These are phyloP conservation scores for Alternaria brassicae DNA, from an alignment of 2,329 filamentous ascomycete genomes.

Conservation along the genomic window DNA sequence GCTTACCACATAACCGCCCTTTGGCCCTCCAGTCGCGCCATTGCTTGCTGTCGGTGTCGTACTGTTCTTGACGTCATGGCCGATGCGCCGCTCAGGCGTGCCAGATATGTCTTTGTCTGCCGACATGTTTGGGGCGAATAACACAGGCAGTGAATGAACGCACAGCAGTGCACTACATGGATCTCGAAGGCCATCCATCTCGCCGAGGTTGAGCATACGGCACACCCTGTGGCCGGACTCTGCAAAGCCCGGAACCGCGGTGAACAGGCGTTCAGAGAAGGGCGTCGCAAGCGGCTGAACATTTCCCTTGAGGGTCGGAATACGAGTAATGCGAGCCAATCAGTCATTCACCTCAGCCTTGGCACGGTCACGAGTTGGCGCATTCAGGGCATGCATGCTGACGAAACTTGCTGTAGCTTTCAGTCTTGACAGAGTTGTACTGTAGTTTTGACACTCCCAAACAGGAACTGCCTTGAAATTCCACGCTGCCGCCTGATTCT, in stretches of 20 bases:
- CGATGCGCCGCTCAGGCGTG: conserved; percentile 7
- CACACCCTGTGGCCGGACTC: neutral
- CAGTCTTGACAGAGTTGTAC: neutral
- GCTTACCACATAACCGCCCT: conserved; percentile 37
- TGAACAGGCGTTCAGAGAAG: neutral
- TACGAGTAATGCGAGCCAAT: conserved; percentile 13
- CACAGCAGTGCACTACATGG: neutral
- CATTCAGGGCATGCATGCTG: neutral
- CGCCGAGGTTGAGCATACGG: neutral
- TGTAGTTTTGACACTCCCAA: neutral
- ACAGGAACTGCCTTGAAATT: neutral
- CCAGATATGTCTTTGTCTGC: conserved; percentile 11
- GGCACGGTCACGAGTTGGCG: conserved; percentile 19
- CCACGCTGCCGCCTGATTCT: neutral
- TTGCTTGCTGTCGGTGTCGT: conserved; percentile 3
- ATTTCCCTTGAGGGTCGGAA: neutral
- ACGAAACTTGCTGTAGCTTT: neutral
- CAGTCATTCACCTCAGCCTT: neutral
- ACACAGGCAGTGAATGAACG: neutral
- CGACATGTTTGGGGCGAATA: conserved; percentile 14
- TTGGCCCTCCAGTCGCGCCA: conserved; percentile 17
- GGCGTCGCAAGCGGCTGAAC: conserved; percentile 1
- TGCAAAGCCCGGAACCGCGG: conserved; percentile 1
- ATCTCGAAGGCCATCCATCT: neutral
- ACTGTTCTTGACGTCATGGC: conserved; percentile 12